Conservation (phyloP, 768 basidiomycete species). For the Hericium erinaceus region DNA sequence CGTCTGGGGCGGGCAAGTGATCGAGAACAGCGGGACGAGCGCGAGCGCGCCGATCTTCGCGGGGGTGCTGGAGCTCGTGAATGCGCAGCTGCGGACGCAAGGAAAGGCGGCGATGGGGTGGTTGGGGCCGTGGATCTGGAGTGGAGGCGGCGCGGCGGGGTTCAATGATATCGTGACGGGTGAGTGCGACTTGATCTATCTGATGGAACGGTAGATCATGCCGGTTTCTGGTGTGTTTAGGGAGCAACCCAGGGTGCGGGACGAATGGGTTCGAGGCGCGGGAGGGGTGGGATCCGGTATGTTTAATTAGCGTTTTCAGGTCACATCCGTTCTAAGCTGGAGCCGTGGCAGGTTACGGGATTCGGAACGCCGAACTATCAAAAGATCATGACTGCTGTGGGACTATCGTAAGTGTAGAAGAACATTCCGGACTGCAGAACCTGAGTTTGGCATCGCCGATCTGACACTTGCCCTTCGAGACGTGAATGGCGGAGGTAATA, state of each 20-base stretch:
- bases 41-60: constrained; percentile 19
- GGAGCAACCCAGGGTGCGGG: constrained; percentile 19
- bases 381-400: background rate
- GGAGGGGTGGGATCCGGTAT: constrained; percentile 20
- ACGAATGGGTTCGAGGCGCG: constrained; percentile 18
- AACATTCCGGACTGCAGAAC: background rate
- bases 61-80: constrained; percentile 19
- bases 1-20: background rate
- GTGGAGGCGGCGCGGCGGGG: constrained; percentile 12
- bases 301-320: background rate
- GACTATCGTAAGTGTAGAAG: background rate
- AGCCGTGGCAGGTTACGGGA: constrained; percentile 8
- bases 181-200: background rate
- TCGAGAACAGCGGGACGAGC: constrained; percentile 15
- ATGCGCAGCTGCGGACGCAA: constrained; percentile 18
- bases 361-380: constrained; percentile 13
- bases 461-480: background rate
- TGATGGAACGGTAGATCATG: too few species aligned
- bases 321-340: background rate
- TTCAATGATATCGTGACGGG: constrained; percentile 22
- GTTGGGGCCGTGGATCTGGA: constrained; percentile 21
- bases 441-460: background rate
- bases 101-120: constrained; percentile 21
- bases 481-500: background rate
- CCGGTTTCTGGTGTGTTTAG: background rate